These are phyloP conservation scores for Alternaria hordeiaustralica DNA, from an alignment of 2,329 filamentous ascomycete genomes.

Conservation along the genomic window DNA sequence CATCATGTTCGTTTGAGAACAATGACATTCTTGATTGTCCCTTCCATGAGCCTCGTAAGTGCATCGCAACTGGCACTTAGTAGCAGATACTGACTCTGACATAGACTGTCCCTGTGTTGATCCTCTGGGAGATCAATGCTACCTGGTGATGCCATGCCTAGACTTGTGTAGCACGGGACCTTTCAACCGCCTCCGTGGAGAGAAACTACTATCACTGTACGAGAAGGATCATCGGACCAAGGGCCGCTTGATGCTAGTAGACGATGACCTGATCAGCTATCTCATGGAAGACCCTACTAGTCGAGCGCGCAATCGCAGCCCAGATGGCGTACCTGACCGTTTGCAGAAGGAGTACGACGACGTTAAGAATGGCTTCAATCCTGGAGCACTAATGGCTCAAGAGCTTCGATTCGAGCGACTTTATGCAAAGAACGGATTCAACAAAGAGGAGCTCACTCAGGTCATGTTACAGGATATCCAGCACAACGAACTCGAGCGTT, in stretches of 20 bases:
- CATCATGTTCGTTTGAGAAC: conserved; percentile 21
- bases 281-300: conserved; percentile 3
- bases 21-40: conserved; percentile 28
- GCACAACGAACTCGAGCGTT: neutral
- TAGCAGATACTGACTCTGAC: neutral
- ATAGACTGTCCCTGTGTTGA: conserved; percentile 24
- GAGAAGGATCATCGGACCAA: conserved; percentile 21
- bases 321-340: conserved; percentile 12
- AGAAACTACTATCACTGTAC: conserved; percentile 27
- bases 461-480: conserved; percentile 14
- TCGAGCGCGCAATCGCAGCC: neutral
- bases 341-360: conserved; percentile 20
- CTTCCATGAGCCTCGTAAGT: conserved; percentile 28
- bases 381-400: conserved; percentile 26
- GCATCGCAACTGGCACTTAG: neutral
- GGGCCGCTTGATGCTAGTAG: conserved; percentile 33
- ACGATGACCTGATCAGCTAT: conserved; percentile 24
- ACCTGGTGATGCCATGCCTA: conserved; percentile 23
- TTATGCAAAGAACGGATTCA: conserved; percentile 14
- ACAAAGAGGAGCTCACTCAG: conserved; percentile 10
- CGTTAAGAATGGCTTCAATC: conserved; percentile 5
- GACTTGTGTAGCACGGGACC: conserved; percentile 21
- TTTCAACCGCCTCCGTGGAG: conserved; percentile 25
- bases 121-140: conserved; percentile 26
- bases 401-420: conserved; percentile 21